A percentile compares a stretch with the other conserved stretches of the same genome.
Conservation (phyloP, 2,329 filamentous ascomycete species). For the Arachnomyces sp. region DNA sequence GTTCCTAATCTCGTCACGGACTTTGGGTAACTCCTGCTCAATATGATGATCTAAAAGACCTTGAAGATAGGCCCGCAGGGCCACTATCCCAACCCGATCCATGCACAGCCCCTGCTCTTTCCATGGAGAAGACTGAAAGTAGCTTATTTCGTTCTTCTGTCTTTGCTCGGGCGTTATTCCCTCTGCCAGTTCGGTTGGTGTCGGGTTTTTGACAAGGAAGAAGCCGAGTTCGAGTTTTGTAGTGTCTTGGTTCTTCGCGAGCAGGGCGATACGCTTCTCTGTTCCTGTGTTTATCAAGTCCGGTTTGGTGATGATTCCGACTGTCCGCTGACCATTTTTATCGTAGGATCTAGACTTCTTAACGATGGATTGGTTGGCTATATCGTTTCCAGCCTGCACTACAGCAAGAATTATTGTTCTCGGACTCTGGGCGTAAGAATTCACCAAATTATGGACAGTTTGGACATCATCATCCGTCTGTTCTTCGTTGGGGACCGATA, state of each 20-base stretch:
- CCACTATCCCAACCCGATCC: slow-evolving; percentile 15
- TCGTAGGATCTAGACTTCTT: slow-evolving; percentile 27
- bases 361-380: slow-evolving; percentile 35
- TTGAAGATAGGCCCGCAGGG: slow-evolving; percentile 15
- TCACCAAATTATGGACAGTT: slow-evolving; percentile 42
- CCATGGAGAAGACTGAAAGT: slow-evolving; percentile 15
- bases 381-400: slow-evolving; percentile 36
- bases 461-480: slow-evolving; percentile 47
- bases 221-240: slow-evolving; percentile 23
- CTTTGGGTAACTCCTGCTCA: slow-evolving; percentile 15
- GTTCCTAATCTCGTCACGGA: slow-evolving; percentile 12
- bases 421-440: slow-evolving; percentile 33
- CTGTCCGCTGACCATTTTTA: slow-evolving; percentile 10
- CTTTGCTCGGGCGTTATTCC: slow-evolving; percentile 7
- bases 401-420: slow-evolving; percentile 42
- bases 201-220: slow-evolving; percentile 22
- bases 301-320: slow-evolving; percentile 13
- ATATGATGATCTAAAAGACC: slow-evolving; percentile 16
- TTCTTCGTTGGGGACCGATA: slow-evolving; percentile 46
- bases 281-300: slow-evolving; percentile 16
- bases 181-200: slow-evolving; percentile 13
- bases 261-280: slow-evolving; percentile 16
- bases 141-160: slow-evolving; percentile 8
- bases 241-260: slow-evolving; percentile 20
- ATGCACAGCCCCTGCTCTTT: slow-evolving; percentile 10